Evolutionary conservation across 306 rosid genomes (phyloP), one percentile per base, ranked within the genome.

Genomic region (Coriaria nepalensis): DNA sequence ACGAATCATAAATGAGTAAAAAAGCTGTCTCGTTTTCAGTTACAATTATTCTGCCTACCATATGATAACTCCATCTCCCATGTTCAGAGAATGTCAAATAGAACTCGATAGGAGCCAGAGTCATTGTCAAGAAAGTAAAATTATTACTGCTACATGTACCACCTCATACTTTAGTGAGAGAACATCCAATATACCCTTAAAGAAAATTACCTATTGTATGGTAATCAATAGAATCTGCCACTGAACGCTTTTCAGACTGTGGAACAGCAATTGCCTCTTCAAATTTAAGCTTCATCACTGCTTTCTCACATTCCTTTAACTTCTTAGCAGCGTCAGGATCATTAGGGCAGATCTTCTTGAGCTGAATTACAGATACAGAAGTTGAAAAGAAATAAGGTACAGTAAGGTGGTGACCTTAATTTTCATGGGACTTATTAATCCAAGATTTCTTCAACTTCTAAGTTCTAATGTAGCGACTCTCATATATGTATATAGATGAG

Each of bases 281-380:
- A 79, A 85, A 85, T 68, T 85, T 85, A 65, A 85, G 87, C 52
- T 92, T 85, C 92, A 71, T 71, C 49, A 92, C 95, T 39, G 87
- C 96, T 50, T 92, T 85, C 74, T 92, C 96, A 50, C 98, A 92
- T 82, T 92, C 98, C 80, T 71, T 92, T 82, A 85, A 69, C 66
- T 85, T 92, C 84, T 71, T 79, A 55, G 80, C 13, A 41, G 94
- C 95, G 65, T 90, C 98, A 40, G 81, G 87, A 71, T 85, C 94
- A 61, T 77, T 85, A 50, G 98, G 98, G 55, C 77, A 65, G 47
- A 90, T 68, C 75, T 67, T 90, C 70, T 85, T 90, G 47, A 90
- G 87, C 98, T 92, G 61, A 34, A 50, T 59, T 59, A 50, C 68
- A 57, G 29, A 20, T 20, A 20, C 29, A 20, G 29, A 20, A 20